Evolutionary conservation across 2,329 filamentous ascomycete species (phyloP).

Genomic region (Alternaria consortialis): DNA sequence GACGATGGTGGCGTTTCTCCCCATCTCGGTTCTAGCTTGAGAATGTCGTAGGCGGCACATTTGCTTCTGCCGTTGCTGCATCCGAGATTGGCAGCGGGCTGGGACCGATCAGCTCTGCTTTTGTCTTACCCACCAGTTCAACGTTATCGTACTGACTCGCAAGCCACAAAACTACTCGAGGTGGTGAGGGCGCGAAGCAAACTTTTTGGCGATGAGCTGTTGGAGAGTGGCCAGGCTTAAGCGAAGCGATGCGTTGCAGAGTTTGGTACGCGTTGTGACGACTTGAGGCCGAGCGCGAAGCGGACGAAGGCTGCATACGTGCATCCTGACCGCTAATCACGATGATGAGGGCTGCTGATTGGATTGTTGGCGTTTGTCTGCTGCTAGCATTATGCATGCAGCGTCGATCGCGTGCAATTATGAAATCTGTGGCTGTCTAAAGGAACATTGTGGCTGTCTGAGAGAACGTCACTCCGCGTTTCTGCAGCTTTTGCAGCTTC

Average conservation of each 20-base stretch:
- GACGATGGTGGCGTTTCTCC: conserved; percentile 1
- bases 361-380: neutral
- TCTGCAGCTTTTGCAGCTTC: conserved; percentile 2
- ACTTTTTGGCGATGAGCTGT: neutral
- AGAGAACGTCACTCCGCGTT: conserved; percentile 32
- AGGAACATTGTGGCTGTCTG: conserved; percentile 36
- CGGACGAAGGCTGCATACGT: neutral
- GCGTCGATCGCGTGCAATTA: conserved; percentile 3
- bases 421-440: neutral
- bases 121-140: neutral
- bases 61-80: conserved; percentile 6
- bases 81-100: neutral
- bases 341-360: conserved; percentile 7
- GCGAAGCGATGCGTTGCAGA: conserved; percentile 2
- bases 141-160: conserved; percentile 7
- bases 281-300: conserved; percentile 1
- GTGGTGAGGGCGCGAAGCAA: neutral
- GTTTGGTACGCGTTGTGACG: conserved; percentile 10
- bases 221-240: neutral
- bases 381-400: conserved; percentile 14
- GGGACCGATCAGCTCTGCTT: neutral
- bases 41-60: conserved; percentile 7
- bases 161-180: neutral
- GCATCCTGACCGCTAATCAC: conserved; percentile 12
- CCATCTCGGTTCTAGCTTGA: neutral